Base-by-base conservation (phyloP, 2,329 filamentous ascomycete genomes). In the Fusarium nygamai region DNA sequence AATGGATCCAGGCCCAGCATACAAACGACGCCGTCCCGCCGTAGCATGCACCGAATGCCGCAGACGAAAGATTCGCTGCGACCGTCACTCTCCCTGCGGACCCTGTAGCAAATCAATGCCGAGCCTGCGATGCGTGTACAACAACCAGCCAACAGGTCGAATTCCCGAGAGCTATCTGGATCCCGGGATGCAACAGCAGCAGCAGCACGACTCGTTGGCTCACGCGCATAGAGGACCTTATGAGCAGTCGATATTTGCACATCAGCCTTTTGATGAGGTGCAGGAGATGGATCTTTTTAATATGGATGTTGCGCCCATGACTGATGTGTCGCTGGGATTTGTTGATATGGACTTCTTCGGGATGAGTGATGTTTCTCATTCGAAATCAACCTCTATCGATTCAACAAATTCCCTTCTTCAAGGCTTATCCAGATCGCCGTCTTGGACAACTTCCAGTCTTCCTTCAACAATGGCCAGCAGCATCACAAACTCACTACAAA, bases 1-100 rank as follows among this genome's bases (percentile, higher is more conserved):
- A 19, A 61, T 61, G 59, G 46, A 61, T 29, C 59, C 59, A 54
- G 59, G 59, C 12, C 59, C 59, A 31, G 59, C 59, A 33, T 61
- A 54, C 47, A 61, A 53, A 61, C 59, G 59, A 19, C 59, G 59
- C 8, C 59, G 59, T 61, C 59, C 59, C 19, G 59, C 59, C 13
- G 47, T 61, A 43, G 59, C 59, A 13, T 61, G 59, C 46, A 61
- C 59, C 7, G 59, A 61, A 54, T 61, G 59, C n/a, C 59, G 59
- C 10, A 31, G 59, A 24, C 46, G 59, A 12, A 61, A 61, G n/a
- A 61, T 61, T 41, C 59, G 59, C 59, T 61, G 59, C 29, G 59
- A 61, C 59, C 59, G 59, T 29, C 46, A 54, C 36, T 61, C 59
- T 39, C 59, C 59, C 22, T 61, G 59, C 47, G 59, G 59, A 9